These are phyloP conservation scores for Thalassiosira livingstoniorum DNA, from an alignment of 352 stramenopile genomes.

Conservation along the genomic window DNA sequence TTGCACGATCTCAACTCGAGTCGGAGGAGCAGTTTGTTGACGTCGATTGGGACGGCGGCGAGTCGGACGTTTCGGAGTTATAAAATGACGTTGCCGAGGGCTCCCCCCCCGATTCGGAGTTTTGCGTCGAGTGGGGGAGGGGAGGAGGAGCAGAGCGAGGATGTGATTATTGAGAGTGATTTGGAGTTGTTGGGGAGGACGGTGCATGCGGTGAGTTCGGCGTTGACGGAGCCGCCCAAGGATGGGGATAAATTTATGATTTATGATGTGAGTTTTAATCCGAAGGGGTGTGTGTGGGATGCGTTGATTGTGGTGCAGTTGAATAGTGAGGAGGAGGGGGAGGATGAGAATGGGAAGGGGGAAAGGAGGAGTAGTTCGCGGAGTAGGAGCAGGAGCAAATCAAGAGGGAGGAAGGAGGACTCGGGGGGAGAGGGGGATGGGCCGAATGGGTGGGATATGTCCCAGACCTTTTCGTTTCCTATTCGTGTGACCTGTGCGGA, in stretches of 20 bases:
- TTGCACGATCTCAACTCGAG: constrained; percentile 51
- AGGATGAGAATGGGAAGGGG: background rate
- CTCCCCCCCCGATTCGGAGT: constrained; percentile 21
- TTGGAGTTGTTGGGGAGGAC: constrained; percentile 62
- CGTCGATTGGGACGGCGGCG: constrained; percentile 52
- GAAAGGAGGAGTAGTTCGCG: background rate
- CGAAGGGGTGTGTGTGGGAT: constrained; percentile 68
- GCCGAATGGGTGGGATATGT: constrained; percentile 23
- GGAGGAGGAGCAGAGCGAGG: background rate
- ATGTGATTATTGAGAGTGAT: constrained; percentile 46
- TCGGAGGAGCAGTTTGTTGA: constrained; percentile 35
- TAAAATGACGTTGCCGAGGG: constrained; percentile 59
- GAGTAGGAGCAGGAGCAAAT: constrained; percentile 19
- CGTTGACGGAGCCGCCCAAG: constrained; percentile 56
- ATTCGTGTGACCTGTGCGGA: constrained; percentile 65
- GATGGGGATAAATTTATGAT: constrained; percentile 61
- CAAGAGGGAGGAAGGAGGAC: background rate
- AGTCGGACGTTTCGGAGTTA: constrained; percentile 61
- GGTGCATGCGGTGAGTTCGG: constrained; percentile 52
- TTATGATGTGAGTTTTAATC: constrained; percentile 66
- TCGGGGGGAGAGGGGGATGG: background rate
- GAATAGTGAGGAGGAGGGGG: constrained; percentile 33
- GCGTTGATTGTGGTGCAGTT: constrained; percentile 57
- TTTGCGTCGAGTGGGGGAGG: background rate
- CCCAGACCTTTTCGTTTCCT: constrained; percentile 60